Evolutionary conservation across 2,329 filamentous ascomycete genomes (phyloP).

Genomic region (Botrytis pseudocinerea): DNA sequence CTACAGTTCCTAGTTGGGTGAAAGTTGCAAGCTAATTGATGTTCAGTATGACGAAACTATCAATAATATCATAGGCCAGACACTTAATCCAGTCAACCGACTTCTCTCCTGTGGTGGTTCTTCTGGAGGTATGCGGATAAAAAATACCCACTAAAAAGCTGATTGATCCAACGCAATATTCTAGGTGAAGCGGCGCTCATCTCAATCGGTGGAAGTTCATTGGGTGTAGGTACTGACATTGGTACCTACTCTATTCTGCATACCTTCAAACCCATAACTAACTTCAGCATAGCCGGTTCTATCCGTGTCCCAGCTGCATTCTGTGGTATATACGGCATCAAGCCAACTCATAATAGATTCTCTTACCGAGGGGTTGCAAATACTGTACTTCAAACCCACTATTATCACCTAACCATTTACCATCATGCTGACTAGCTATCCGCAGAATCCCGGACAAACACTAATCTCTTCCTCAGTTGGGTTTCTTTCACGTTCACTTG

Average conservation of each 20-base stretch:
- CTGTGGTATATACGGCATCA: constrained; percentile 41
- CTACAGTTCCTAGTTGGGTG: not conserved
- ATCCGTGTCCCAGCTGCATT: constrained; percentile 41
- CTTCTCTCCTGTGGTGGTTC: constrained; percentile 60
- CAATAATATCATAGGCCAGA: constrained; percentile 46
- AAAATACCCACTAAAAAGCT: not conserved
- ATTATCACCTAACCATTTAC: not conserved
- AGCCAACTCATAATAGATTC: constrained; percentile 41
- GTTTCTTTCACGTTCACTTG: constrained; percentile 56
- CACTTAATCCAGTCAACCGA: constrained; percentile 58
- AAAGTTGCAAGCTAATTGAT: not conserved
- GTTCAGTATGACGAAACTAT: constrained; percentile 41
- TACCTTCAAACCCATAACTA: not conserved
- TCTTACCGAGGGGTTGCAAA: constrained; percentile 58
- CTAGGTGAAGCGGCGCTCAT: constrained; percentile 35
- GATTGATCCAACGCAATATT: not conserved
- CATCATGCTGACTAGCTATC: not conserved
- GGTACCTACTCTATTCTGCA: constrained; percentile 18
- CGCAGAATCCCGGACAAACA: constrained; percentile 52
- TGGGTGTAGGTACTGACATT: constrained; percentile 37
- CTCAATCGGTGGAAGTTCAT: constrained; percentile 29
- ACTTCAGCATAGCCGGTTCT: constrained; percentile 24
- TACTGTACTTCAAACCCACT: constrained; percentile 42
- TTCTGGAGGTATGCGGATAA: constrained; percentile 50
- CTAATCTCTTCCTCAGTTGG: constrained; percentile 61